Conservation (phyloP, 148 eudicot genomes). For the Selenicereus undatus region DNA sequence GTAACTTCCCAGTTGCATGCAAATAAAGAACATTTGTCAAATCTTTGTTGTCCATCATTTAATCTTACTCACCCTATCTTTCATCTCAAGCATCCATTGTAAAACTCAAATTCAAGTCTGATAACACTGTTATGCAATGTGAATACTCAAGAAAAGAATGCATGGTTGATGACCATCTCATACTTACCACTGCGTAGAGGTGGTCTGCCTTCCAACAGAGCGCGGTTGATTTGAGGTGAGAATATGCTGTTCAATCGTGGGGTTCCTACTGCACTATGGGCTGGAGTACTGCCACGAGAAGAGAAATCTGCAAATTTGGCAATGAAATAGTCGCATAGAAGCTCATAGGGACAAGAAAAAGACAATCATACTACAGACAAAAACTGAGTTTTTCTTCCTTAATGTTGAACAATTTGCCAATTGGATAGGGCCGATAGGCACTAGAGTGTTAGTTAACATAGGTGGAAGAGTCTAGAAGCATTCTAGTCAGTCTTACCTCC, state of each 20-base stretch:
- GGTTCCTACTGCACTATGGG: conserved; percentile 45
- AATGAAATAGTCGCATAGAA: background rate
- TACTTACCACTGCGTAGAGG: conserved; percentile 25
- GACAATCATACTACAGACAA: no score
- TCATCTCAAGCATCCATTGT: no score
- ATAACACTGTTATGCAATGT: no score
- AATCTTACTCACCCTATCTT: no score
- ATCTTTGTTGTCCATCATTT: no score
- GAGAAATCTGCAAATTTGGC: conserved; percentile 63
- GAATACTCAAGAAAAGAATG: no score
- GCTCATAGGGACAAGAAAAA: background rate
- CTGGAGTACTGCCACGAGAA: conserved; percentile 70
- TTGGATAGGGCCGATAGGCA: background rate
- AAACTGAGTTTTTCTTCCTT: background rate
- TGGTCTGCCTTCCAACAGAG: conserved; percentile 27
- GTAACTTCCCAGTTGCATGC: no score
- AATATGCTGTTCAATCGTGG: conserved; percentile 25
- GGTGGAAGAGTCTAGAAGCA: background rate
- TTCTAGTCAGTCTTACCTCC: conserved; percentile 49
- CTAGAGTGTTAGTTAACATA: background rate
- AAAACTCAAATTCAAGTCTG: no score
- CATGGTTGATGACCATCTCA: background rate
- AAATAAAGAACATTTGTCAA: no score
- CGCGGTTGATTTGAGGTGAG: conserved; percentile 32
- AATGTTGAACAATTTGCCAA: background rate